Evolutionary conservation across 192 early-diverging fungal genomes (phyloP).

Genomic region (Spizellomyces sp.): DNA sequence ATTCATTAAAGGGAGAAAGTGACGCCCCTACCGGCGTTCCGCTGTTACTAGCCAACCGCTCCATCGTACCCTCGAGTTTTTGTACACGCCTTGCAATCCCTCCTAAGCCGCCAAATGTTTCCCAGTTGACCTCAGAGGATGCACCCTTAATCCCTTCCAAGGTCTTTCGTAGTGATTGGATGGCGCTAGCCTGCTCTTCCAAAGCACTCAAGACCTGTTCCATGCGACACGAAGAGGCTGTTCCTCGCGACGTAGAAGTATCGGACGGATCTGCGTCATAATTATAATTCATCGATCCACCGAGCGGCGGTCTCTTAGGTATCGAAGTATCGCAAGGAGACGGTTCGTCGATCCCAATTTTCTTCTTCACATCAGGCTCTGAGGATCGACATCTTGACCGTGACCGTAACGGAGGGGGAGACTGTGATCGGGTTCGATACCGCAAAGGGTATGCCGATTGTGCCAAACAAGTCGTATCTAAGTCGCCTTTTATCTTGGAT

Average conservation of each 20-base stretch:
- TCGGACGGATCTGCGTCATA: no score
- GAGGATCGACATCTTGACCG: no score
- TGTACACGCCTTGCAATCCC: constrained; percentile 1
- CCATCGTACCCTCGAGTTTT: neutral
- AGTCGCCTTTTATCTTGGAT: no score
- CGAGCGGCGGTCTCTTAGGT: no score
- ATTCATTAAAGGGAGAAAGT: neutral
- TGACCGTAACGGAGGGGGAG: no score
- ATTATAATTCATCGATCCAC: no score
- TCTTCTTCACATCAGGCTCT: no score
- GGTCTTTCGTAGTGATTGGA: neutral
- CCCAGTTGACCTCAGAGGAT: neutral
- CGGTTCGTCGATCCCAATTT: no score
- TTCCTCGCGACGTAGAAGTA: neutral
- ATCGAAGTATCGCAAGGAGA: no score
- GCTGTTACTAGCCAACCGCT: neutral
- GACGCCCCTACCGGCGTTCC: neutral
- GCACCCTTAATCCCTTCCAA: neutral
- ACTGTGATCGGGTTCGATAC: no score
- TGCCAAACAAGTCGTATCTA: no score
- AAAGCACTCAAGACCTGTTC: neutral
- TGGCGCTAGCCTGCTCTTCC: constrained; percentile 2
- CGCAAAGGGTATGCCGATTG: no score
- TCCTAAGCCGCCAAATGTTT: neutral
- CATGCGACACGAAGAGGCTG: neutral